A percentile compares a stretch with the other conserved stretches of the same genome.
Evolutionary conservation across 2,329 filamentous ascomycete species (phyloP).

Genomic region (Capronia epimyces): DNA sequence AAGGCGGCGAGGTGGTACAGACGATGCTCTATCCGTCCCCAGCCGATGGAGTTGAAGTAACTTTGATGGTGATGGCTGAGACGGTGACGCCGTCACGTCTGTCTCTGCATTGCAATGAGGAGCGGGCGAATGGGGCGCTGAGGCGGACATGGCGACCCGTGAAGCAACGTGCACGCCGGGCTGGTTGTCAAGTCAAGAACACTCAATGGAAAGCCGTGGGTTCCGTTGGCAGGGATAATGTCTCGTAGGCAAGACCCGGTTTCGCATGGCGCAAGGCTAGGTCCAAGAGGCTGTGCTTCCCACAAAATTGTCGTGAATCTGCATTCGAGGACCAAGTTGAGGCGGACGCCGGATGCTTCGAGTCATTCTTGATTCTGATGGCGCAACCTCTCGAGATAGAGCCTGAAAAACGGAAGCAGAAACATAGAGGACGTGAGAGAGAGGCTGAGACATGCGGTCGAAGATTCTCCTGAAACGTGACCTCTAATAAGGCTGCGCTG

Average conservation of each 20-base stretch:
- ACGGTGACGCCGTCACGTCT: conserved; percentile 10
- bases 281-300: neutral
- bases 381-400: neutral
- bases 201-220: neutral
- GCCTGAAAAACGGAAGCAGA: neutral
- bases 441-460: no score
- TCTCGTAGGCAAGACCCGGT: neutral
- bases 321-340: neutral
- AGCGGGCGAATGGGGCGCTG: conserved; percentile 19
- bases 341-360: neutral
- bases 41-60: conserved; percentile 16
- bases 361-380: neutral
- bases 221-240: neutral
- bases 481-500: conserved; percentile 1
- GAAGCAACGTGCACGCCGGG: neutral
- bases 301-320: neutral
- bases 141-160: conserved; percentile 14
- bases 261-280: neutral
- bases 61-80: conserved; percentile 16
- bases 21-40: conserved; percentile 16
- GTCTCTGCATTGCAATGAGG: conserved; percentile 11
- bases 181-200: neutral
- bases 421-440: neutral
- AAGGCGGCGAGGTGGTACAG: conserved; percentile 17
- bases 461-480: neutral